These are phyloP conservation scores for Alliaria petiolata DNA, from an alignment of 345 rosid genomes.

Conservation along the genomic window DNA sequence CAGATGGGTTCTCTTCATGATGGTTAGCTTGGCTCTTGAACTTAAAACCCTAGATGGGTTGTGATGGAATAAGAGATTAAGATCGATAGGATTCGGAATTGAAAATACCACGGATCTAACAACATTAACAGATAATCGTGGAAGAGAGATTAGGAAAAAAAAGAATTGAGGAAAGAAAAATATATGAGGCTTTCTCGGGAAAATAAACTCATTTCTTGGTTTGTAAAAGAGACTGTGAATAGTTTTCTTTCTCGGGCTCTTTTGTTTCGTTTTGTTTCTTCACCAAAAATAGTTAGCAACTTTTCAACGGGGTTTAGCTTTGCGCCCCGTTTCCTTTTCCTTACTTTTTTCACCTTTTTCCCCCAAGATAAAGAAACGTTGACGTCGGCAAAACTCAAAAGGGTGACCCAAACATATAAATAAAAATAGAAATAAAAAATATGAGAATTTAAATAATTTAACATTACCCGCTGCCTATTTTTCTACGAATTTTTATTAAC, in stretches of 20 bases:
- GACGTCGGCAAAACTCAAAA: not conserved
- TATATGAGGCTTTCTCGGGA: not conserved
- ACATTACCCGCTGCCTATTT: not conserved
- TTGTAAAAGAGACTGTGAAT: not conserved
- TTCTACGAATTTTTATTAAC: not conserved
- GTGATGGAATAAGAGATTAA: constrained; percentile 35
- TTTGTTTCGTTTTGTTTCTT: not conserved
- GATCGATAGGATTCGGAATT: constrained; percentile 2
- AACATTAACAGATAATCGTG: not conserved
- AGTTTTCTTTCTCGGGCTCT: not conserved
- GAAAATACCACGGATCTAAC: constrained; percentile 20
- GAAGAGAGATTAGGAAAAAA: not conserved
- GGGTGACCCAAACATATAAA: not conserved
- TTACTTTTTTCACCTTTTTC: not conserved
- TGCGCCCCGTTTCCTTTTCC: constrained; percentile 26
- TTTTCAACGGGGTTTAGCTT: constrained; percentile 23
- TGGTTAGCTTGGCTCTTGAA: not conserved
- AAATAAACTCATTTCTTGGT: not conserved
- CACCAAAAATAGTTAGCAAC: constrained; percentile 6
- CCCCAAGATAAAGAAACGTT: constrained; percentile 11
- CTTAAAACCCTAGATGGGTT: constrained; percentile 31
- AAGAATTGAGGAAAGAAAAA: not conserved
- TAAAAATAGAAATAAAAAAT: not conserved
- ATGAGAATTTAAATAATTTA: not conserved
- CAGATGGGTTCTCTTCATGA: not conserved